Evolutionary conservation across 257 asterid species (phyloP).

Genomic region (Solanum boliviense): DNA sequence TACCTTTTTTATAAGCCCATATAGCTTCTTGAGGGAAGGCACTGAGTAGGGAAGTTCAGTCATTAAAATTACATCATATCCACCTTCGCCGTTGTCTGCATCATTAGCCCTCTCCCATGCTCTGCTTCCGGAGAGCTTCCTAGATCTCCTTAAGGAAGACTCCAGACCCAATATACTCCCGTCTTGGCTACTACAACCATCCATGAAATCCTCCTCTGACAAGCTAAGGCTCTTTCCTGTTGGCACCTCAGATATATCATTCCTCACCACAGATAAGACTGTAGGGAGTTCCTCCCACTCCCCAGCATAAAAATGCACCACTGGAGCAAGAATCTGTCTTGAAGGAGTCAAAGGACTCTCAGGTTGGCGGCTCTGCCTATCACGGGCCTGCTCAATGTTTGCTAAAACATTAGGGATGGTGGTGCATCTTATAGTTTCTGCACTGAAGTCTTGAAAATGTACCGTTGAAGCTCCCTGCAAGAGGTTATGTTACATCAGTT

Average conservation of each 20-base stretch:
- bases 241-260: slow-evolving; percentile 19
- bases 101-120: slow-evolving; percentile 29
- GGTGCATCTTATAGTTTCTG: slow-evolving; percentile 27
- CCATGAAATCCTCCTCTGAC: slow-evolving; percentile 34
- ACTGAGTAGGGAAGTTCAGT: slow-evolving; percentile 26
- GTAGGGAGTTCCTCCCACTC: slow-evolving; percentile 28
- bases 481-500: neutral
- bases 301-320: slow-evolving; percentile 26
- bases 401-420: slow-evolving; percentile 29
- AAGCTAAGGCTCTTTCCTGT: slow-evolving; percentile 21
- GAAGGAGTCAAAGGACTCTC: slow-evolving; percentile 30
- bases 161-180: slow-evolving; percentile 27
- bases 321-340: slow-evolving; percentile 21
- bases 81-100: slow-evolving; percentile 20
- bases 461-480: slow-evolving; percentile 29
- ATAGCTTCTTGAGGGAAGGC: slow-evolving; percentile 22
- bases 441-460: slow-evolving; percentile 27
- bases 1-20: slow-evolving; percentile 23
- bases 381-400: slow-evolving; percentile 30
- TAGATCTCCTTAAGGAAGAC: slow-evolving; percentile 18
- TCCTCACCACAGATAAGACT: slow-evolving; percentile 20
- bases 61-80: slow-evolving; percentile 24
- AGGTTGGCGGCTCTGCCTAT: slow-evolving; percentile 23
- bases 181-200: slow-evolving; percentile 25
- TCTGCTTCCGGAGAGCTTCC: slow-evolving; percentile 32